Percentiles rank a stretch among this genome's conserved stretches.
These are phyloP conservation scores for Cinnamomum micranthum DNA, from an alignment of 164 flowering plant genomes.

Conservation along the genomic window DNA sequence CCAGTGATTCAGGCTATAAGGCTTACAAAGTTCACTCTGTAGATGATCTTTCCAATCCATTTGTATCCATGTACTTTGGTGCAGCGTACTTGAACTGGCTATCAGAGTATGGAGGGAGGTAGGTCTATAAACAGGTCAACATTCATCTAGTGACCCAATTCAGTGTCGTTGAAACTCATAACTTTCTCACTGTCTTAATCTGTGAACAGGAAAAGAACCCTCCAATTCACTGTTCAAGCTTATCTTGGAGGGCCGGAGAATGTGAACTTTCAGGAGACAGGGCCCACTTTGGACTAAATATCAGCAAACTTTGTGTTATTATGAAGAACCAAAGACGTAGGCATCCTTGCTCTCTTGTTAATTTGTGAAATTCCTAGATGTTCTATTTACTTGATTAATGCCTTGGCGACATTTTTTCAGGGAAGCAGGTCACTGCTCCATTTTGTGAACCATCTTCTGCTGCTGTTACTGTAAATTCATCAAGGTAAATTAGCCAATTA, in stretches of 20 bases:
- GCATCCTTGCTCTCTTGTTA: slow-evolving; percentile 1
- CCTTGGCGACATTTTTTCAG: slow-evolving; percentile 14
- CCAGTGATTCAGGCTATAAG: slow-evolving; percentile 69
- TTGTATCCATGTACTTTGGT: slow-evolving; percentile 85
- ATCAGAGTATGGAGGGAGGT: slow-evolving; percentile 85
- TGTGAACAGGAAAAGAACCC: slow-evolving; percentile 58
- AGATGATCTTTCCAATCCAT: slow-evolving; percentile 72
- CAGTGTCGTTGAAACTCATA: not conserved
- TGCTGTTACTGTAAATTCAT: not conserved
- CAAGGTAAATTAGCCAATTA: not conserved
- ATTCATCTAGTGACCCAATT: not conserved
- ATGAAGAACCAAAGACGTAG: slow-evolving; percentile 46
- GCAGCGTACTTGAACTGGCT: slow-evolving; percentile 80
- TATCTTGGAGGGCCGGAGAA: slow-evolving; percentile 73
- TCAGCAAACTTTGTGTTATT: slow-evolving; percentile 53
- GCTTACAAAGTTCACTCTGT: slow-evolving; percentile 57
- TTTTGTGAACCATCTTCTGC: slow-evolving; percentile 26
- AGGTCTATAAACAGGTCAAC: slow-evolving; percentile 8
- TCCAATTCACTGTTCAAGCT: slow-evolving; percentile 75
- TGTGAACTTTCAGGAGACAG: slow-evolving; percentile 57
- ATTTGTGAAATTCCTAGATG: not conserved
- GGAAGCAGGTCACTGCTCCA: slow-evolving; percentile 49
- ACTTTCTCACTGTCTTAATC: not conserved
- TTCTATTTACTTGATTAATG: slow-evolving; percentile 3
- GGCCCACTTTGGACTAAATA: slow-evolving; percentile 68